Conservation (phyloP, 2,329 filamentous ascomycete genomes). For the Elsinoe batatas region DNA sequence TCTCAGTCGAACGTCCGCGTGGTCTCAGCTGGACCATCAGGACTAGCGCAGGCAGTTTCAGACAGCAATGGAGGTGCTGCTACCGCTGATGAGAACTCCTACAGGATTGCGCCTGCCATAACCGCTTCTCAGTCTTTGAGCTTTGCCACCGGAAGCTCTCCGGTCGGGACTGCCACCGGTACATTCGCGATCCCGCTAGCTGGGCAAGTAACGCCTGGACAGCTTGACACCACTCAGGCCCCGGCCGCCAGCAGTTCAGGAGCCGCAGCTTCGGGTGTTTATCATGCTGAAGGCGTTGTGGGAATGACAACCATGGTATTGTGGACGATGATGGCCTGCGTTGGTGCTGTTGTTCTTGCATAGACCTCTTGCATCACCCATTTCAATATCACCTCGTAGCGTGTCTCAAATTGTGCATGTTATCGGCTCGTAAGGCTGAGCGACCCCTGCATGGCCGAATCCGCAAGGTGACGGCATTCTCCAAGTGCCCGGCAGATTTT, state of each 20-base stretch:
- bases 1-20: conserved; percentile 19
- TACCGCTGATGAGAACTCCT: background rate
- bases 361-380: too few relatives aligned
- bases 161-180: conserved; percentile 24
- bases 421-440: too few relatives aligned
- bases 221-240: background rate
- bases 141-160: conserved; percentile 13
- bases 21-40: conserved; percentile 21
- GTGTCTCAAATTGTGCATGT: too few relatives aligned
- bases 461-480: too few relatives aligned
- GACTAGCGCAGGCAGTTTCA: conserved; percentile 22
- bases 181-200: conserved; percentile 22
- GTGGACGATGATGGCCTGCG: background rate
- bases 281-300: background rate
- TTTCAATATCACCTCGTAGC: too few relatives aligned
- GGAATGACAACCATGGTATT: background rate
- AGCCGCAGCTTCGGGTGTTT: background rate
- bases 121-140: conserved; percentile 1
- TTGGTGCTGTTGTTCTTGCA: too few relatives aligned
- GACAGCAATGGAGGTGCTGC: conserved; percentile 14
- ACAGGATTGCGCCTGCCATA: background rate
- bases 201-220: conserved; percentile 10
- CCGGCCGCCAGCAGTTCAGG: background rate
- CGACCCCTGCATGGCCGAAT: too few relatives aligned
- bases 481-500: too few relatives aligned